Conservation (phyloP, 495 filamentous ascomycete genomes). For the Alectoria sarmentosa region DNA sequence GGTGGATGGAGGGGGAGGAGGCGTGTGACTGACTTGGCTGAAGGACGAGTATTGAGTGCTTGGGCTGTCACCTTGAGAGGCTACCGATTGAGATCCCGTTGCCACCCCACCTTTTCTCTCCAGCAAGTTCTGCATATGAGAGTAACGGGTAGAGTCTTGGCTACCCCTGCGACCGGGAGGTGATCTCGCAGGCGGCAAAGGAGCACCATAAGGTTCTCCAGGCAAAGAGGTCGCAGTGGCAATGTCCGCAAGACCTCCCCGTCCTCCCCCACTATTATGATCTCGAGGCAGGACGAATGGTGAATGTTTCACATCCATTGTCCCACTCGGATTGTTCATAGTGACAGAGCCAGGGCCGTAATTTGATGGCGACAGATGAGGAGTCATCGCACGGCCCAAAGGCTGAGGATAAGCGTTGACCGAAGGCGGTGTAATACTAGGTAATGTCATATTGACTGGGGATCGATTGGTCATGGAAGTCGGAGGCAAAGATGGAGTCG, state of each 20-base stretch:
- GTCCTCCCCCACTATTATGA: slow-evolving; percentile 17
- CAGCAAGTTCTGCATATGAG: slow-evolving; percentile 7
- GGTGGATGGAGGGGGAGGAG: slow-evolving; percentile 21
- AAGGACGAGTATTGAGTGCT: slow-evolving; percentile 46
- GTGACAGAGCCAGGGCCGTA: slow-evolving; percentile 40
- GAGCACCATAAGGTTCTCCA: slow-evolving; percentile 25
- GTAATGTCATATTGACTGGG: slow-evolving; percentile 22
- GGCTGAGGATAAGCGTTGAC: slow-evolving; percentile 34
- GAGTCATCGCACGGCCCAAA: slow-evolving; percentile 42
- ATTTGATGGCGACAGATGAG: slow-evolving; percentile 55
- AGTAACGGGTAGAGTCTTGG: slow-evolving; percentile 19
- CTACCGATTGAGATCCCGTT: slow-evolving; percentile 31
- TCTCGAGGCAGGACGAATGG: slow-evolving; percentile 32
- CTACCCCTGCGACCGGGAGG: slow-evolving; percentile 24
- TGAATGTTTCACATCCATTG: slow-evolving; percentile 43
- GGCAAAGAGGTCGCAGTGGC: slow-evolving; percentile 28
- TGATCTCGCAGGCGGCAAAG: slow-evolving; percentile 31
- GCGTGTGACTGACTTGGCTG: slow-evolving; percentile 40
- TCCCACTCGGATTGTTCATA: slow-evolving; percentile 34
- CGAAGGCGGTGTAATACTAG: slow-evolving; percentile 28
- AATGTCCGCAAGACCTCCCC: slow-evolving; percentile 11
- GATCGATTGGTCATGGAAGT: slow-evolving; percentile 21
- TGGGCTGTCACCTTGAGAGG: slow-evolving; percentile 50
- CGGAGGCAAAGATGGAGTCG: slow-evolving; percentile 26
- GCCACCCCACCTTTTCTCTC: slow-evolving; percentile 32